Conservation (phyloP, 148 eudicot genomes). For the Dysphania ambrosioides region DNA sequence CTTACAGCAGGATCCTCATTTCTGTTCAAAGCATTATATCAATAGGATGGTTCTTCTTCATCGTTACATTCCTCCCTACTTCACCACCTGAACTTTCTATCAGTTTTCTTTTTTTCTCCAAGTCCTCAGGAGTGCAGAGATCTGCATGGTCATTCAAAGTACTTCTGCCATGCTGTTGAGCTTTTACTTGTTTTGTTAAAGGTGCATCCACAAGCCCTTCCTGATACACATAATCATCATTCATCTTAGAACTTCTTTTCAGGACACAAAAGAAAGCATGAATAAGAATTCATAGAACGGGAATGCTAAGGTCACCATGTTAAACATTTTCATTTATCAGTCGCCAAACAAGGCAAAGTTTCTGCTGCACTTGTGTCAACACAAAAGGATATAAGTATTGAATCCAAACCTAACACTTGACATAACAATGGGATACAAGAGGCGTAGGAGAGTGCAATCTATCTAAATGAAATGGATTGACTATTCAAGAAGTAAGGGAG, state of each 20-base stretch:
- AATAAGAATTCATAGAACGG: conserved; percentile 1
- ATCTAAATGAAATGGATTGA: not conserved
- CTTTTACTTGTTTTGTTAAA: conserved; percentile 42
- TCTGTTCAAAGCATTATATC: conserved; percentile 46
- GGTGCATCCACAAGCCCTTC: conserved; percentile 32
- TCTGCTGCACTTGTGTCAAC: not conserved
- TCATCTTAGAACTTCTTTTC: conserved; percentile 28
- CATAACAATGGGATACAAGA: not conserved
- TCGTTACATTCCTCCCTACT: conserved; percentile 6
- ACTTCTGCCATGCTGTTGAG: conserved; percentile 29
- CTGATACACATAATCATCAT: conserved; percentile 36
- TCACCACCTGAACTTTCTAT: conserved; percentile 24
- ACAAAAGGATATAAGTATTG: too few species aligned
- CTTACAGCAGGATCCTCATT: conserved; percentile 25
- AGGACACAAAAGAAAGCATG: conserved; percentile 18
- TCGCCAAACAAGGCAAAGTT: not conserved
- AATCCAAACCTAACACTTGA: not conserved
- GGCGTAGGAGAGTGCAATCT: not conserved
- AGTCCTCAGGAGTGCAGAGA: conserved; percentile 28
- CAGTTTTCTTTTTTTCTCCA: conserved; percentile 12
- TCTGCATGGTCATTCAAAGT: conserved; percentile 33
- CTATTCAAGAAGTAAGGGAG: not conserved
- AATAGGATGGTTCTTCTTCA: conserved; percentile 31
- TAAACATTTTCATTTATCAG: not conserved
- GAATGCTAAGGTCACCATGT: conserved; percentile 4